phyloP scores from a whole-genome alignment of 2,329 filamentous ascomycete genomes.

The Biscogniauxia mediterranea region DNA sequence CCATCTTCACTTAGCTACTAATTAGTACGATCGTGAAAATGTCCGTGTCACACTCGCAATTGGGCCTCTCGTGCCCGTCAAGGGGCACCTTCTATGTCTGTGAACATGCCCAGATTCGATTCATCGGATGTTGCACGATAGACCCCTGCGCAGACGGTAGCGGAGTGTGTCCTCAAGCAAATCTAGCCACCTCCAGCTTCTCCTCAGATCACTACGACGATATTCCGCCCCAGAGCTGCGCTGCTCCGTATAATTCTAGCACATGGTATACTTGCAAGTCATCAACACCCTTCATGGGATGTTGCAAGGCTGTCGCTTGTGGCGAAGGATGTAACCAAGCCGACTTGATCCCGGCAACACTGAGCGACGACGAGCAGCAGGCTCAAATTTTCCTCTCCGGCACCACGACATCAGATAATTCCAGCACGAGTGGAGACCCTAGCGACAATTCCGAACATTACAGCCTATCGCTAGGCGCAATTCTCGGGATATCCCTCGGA shows the following conservation, averaged over 20 bases:
- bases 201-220: constrained; percentile 30
- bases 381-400: constrained; percentile 19
- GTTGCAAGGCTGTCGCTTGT: constrained; percentile 37
- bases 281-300: constrained; percentile 35
- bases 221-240: constrained; percentile 35
- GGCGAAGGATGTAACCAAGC: constrained; percentile 28
- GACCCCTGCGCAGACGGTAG: constrained; percentile 17
- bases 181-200: constrained; percentile 34
- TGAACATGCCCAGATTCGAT: neutral
- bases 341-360: constrained; percentile 25
- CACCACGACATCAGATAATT: neutral
- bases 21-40: neutral
- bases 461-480: constrained; percentile 17
- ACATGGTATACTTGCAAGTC: constrained; percentile 35
- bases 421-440: too few relatives aligned
- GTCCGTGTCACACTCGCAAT: neutral
- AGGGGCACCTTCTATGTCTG: neutral
- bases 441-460: neutral
- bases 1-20: neutral
- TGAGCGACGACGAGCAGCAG: constrained; percentile 17
- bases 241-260: constrained; percentile 14
- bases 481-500: constrained; percentile 22
- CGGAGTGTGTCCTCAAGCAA: constrained; percentile 31
- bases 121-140: neutral
- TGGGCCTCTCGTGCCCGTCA: neutral